Base-by-base conservation (phyloP, 2,329 filamentous ascomycete species). In the Scortechinia acanthostroma region DNA sequence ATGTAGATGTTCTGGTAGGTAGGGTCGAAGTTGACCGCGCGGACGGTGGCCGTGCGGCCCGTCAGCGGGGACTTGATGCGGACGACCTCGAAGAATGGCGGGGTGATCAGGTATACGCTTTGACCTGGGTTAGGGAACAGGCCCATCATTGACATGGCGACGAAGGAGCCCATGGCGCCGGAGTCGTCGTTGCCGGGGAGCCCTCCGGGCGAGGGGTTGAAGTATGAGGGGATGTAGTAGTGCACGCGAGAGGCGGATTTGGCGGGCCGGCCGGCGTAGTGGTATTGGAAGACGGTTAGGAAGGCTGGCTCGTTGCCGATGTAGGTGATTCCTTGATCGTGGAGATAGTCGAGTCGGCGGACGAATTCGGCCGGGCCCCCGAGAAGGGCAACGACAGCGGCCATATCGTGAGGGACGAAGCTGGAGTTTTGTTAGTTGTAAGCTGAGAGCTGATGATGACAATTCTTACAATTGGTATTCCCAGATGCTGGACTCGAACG, bases 401-500 rank as follows among this genome's bases (percentile, higher is more conserved):
- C 70, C 48, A 73, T 70, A 48, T 74, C 70, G 54, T 77, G 74
- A 0, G 74, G 74, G 3, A 77, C 74, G 47, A 70, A 77, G 52
- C 66, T 69, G 28, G 3, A 2, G 5, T 15, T 6, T 17, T 30
- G 46, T 19, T 47, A 42, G 28, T 17, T n/a, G 42, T 2, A 25
- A 13, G n/a, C 1, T 2, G 17, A 28, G 3, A n/a, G 10, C 1
- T 13, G 10, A 2, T 3, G 4, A 20, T 30, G 10, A 2, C 21
- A 22, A 15, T 14, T 64, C 72, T 51, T 54, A 77, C 72, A 87
- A 89, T 15, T 77, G 77, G 55, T 89, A 89, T 46, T 88, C 76
- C 85, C 85, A 90, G 1, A 77, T 67, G 48, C 76, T 82, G 37
- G 77, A 80, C 58, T 90, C 86, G 51, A 85, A 89, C 0, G 84